Evolutionary conservation across 148 eudicot genomes (phyloP), one percentile per base, ranked within the genome.

Genomic region (Amaranthus hypochondriacus): DNA sequence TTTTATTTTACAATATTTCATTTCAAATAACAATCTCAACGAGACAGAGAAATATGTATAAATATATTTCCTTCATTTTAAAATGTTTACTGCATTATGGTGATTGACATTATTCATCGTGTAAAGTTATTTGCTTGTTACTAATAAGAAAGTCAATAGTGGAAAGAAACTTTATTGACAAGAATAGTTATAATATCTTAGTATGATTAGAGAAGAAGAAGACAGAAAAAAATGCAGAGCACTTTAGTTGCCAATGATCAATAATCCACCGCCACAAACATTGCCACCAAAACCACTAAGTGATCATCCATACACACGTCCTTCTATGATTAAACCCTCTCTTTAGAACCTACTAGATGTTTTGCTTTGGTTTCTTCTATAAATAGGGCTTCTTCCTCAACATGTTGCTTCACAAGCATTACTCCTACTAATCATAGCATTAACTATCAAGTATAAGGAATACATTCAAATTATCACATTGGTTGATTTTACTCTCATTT

Each of bases 291-390:
- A 62, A 73, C 73, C 77, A 78, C 73, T 78, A 15, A 62, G 53
- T 55, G 64, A 11, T 28, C 2, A 28, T 54, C 73, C 76, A 50
- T 51, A 78, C 72, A 77, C 76, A 72, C 71, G 21, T 77, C 56
- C 60, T 72, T 61, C 47, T 13, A 68, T 49, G 39, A 49, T 71
- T 14, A 7, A 7, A 10, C 53, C 67, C 64, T 52, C 56, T 72
- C 65, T 78, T 60, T 15, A 5, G 82, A 79, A 74, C 7, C 60
- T 79, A 79, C 82, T 69, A 79, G 78, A 74, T 62, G 43, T 3
- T 3, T 57, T 0, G 64, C 4, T 2, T 67, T 67, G n/a, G 9
- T 71, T 11, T 79, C 46, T 70, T 50, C 62, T 79, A 79, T 79
- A 79, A 47, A 79, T 79, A 79, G 70, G 9, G 28, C 75, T 63